These are phyloP conservation scores for Stagonosporopsis chrysanthemi DNA, from an alignment of 2,329 filamentous ascomycete species.

Conservation along the genomic window DNA sequence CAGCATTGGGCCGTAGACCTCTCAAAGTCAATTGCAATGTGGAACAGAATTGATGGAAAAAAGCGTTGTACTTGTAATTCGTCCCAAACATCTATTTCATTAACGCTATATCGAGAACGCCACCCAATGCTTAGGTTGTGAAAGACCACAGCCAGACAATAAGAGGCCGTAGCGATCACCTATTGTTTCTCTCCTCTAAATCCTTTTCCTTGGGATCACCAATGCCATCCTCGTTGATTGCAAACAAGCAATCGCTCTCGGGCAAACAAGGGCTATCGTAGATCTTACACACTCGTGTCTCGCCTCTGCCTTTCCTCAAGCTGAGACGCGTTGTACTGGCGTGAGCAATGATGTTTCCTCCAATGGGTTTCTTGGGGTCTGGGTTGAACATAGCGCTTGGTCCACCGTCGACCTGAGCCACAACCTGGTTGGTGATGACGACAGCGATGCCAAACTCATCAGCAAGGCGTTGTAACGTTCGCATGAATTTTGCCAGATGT, in stretches of 20 bases:
- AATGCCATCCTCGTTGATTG: constrained; percentile 96
- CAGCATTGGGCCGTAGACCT: neutral
- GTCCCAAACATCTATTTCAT: constrained; percentile 11
- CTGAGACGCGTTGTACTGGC: constrained; percentile 94
- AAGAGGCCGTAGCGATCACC: constrained; percentile 13
- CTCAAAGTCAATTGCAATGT: neutral
- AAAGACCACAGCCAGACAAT: neutral
- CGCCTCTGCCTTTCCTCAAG: constrained; percentile 91
- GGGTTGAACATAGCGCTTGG: constrained; percentile 99
- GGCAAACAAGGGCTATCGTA: constrained; percentile 98
- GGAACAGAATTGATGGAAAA: neutral
- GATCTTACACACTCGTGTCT: constrained; percentile 98
- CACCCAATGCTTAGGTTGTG: constrained; percentile 24
- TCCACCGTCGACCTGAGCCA: constrained; percentile 96
- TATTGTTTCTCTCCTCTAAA: constrained; percentile 70
- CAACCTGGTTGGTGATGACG: constrained; percentile 98
- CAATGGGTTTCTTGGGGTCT: constrained; percentile 98
- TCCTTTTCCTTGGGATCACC: constrained; percentile 96
- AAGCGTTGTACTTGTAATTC: neutral
- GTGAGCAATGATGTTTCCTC: constrained; percentile 98
- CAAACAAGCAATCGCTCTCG: constrained; percentile 95
- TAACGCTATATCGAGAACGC: constrained; percentile 17
- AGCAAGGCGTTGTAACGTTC: constrained; percentile 77
- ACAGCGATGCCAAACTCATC: constrained; percentile 94
- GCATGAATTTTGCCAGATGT: constrained; percentile 88